phyloP scores from a whole-genome alignment of 306 rosid species.

The Albizia julibrissin region DNA sequence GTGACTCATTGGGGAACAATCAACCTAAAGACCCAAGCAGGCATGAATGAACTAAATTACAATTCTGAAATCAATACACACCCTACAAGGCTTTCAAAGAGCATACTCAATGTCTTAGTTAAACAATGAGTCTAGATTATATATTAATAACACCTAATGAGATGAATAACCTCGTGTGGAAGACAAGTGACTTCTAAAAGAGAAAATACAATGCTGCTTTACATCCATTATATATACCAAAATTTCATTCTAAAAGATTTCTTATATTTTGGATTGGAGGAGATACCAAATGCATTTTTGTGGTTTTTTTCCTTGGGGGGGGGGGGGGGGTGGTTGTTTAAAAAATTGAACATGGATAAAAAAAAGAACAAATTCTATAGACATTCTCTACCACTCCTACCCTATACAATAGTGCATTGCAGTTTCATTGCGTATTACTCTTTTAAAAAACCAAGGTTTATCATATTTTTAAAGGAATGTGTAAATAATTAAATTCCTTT shows the following conservation, averaged over 20 bases:
- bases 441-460: not conserved
- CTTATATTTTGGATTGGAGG: too few relatives aligned
- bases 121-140: not conserved
- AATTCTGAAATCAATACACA: not conserved
- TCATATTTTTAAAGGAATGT: not conserved
- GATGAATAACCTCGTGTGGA: not conserved
- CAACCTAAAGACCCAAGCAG: not conserved
- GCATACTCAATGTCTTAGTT: not conserved
- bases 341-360: too few relatives aligned
- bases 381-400: not conserved
- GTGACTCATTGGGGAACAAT: not conserved
- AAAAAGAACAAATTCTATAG: not conserved
- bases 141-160: not conserved
- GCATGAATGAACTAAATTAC: not conserved
- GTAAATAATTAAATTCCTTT: not conserved
- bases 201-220: too few relatives aligned
- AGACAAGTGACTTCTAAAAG: too few relatives aligned
- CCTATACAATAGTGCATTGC: not conserved
- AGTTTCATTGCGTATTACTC: not conserved
- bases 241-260: too few relatives aligned
- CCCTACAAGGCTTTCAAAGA: not conserved
- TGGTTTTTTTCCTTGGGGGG: too few relatives aligned
- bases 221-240: too few relatives aligned
- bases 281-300: too few relatives aligned
- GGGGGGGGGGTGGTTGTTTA: too few relatives aligned